These are phyloP conservation scores for Butyriboletus loyo DNA, from an alignment of 768 basidiomycete species.

Conservation along the genomic window DNA sequence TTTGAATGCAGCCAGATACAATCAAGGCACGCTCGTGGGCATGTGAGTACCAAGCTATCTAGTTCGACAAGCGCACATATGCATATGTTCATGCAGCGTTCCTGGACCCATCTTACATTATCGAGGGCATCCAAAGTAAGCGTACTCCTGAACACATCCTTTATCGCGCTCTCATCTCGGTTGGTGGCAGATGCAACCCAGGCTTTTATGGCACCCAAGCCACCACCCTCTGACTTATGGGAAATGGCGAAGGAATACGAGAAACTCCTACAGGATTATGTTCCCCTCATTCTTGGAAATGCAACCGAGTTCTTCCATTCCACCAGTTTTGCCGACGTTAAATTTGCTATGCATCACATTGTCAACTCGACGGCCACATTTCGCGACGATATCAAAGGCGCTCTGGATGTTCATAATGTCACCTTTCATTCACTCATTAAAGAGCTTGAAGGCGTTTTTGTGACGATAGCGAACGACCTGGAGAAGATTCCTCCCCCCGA, in stretches of 20 bases:
- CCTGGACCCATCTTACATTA: not conserved
- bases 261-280: not conserved
- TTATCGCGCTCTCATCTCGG: not conserved
- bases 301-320: constrained; percentile 1
- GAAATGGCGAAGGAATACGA: constrained; percentile 6
- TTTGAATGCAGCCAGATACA: not conserved
- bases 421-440: constrained; percentile 1
- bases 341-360: constrained; percentile 6
- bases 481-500: not conserved
- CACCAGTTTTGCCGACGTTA: constrained; percentile 1
- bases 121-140: constrained; percentile 3
- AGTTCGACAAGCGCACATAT: too few species aligned
- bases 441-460: constrained; percentile 15
- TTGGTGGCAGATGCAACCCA: not conserved
- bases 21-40: not conserved
- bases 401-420: constrained; percentile 2
- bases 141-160: not conserved
- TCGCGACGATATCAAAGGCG: constrained; percentile 3
- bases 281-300: constrained; percentile 3
- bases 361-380: constrained; percentile 9
- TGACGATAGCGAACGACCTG: not conserved
- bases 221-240: constrained; percentile 12
- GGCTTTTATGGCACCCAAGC: not conserved
- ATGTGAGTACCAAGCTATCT: not conserved
- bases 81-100: not conserved